Conservation (phyloP, 176 grass and related monocot species). For the Poa pratensis region DNA sequence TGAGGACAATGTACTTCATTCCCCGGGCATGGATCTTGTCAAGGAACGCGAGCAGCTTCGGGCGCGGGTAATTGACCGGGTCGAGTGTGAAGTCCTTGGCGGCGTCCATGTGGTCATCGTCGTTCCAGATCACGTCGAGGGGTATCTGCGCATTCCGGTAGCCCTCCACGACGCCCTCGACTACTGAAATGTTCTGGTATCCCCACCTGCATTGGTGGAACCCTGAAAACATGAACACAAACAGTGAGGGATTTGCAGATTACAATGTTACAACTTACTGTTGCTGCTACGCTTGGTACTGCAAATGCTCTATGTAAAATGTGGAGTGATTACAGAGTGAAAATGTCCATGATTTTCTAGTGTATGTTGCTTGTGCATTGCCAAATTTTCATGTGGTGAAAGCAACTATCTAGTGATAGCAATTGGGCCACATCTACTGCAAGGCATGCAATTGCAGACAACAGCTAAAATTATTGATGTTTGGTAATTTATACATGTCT, state of each 20-base stretch:
- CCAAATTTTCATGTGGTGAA: background rate
- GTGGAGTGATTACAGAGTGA: background rate
- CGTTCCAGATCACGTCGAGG: conserved; percentile 95
- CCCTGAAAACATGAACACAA: conserved; percentile 48
- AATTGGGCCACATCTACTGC: background rate
- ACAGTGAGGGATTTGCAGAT: background rate
- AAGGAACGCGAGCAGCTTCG: conserved; percentile 74
- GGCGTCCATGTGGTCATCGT: conserved; percentile 94
- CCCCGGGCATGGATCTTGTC: conserved; percentile 71
- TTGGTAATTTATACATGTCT: background rate
- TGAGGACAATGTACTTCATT: conserved; percentile 95
- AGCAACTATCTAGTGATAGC: background rate
- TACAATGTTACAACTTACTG: background rate
- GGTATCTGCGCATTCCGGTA: conserved; percentile 83
- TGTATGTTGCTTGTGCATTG: background rate
- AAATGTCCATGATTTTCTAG: background rate
- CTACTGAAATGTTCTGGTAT: conserved; percentile 89
- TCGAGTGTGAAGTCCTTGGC: conserved; percentile 91
- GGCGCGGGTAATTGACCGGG: conserved; percentile 75
- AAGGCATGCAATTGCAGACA: background rate
- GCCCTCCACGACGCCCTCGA: conserved; percentile 78
- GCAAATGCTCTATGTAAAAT: background rate
- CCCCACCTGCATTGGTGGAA: conserved; percentile 99
- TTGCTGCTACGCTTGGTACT: background rate
- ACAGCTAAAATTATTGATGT: background rate